Percentiles rank a stretch among this genome's conserved stretches.
These are phyloP conservation scores for Beauveria scarabaeidicola DNA, from an alignment of 2,329 filamentous ascomycete species.

Conservation along the genomic window DNA sequence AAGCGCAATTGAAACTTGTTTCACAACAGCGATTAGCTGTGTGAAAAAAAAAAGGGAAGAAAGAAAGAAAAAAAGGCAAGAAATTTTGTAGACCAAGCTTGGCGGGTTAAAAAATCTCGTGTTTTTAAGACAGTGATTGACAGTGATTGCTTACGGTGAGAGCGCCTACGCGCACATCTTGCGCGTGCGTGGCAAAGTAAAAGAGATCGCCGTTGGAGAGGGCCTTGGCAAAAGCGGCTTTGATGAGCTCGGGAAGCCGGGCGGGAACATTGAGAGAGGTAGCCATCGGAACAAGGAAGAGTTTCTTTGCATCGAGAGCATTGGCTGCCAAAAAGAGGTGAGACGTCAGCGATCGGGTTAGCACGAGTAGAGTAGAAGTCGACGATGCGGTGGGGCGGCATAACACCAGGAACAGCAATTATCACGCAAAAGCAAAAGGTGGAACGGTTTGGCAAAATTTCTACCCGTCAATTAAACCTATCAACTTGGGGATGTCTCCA, in stretches of 20 bases:
- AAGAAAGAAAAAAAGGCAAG: no score
- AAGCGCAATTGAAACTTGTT: slow-evolving; percentile 63
- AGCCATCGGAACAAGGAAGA: slow-evolving; percentile 23
- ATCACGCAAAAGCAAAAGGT: no score
- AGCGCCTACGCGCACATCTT: slow-evolving; percentile 35
- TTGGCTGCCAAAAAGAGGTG: neutral
- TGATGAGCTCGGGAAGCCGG: slow-evolving; percentile 44
- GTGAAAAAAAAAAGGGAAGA: no score
- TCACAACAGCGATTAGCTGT: neutral
- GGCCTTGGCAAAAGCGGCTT: slow-evolving; percentile 39
- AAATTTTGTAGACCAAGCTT: no score
- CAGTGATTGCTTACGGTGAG: slow-evolving; percentile 30
- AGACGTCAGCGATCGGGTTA: neutral
- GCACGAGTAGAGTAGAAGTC: neutral
- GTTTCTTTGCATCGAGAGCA: neutral
- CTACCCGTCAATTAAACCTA: no score
- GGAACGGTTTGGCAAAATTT: neutral
- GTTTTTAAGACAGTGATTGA: neutral
- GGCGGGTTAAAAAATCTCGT: no score
- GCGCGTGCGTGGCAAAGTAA: slow-evolving; percentile 47
- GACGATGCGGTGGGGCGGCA: neutral
- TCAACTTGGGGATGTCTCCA: no score
- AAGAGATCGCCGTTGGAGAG: slow-evolving; percentile 38
- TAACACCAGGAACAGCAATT: neutral
- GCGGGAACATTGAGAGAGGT: slow-evolving; percentile 32